phyloP scores from a whole-genome alignment of 2,329 filamentous ascomycete species.

The Talaromyces sp. region DNA sequence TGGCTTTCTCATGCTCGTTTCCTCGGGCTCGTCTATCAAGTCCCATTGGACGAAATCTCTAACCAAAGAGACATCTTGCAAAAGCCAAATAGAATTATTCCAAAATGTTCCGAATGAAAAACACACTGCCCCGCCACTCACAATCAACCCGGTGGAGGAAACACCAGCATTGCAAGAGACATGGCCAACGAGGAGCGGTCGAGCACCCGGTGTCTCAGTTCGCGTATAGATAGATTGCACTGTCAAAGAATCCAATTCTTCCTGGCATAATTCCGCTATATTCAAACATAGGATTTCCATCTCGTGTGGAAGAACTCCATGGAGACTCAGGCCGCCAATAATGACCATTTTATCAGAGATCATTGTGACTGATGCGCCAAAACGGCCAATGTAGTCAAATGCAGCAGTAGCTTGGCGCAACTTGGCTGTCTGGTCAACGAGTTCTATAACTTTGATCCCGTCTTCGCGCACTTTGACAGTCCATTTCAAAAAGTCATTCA shows the following conservation, averaged over 20 bases:
- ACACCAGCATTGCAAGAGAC: slow-evolving; percentile 47
- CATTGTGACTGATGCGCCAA: slow-evolving; percentile 49
- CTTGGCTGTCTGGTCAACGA: slow-evolving; percentile 21
- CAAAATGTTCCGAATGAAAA: slow-evolving; percentile 88
- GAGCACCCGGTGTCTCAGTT: slow-evolving; percentile 28
- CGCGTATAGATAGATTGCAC: slow-evolving; percentile 8
- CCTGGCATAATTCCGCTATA: slow-evolving; percentile 6
- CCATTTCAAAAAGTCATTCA: slow-evolving; percentile 63
- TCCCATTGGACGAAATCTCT: slow-evolving; percentile 27
- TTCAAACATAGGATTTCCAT: slow-evolving; percentile 51
- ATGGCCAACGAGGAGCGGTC: slow-evolving; percentile 69
- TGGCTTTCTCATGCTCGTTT: slow-evolving; percentile 12
- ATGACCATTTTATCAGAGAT: slow-evolving; percentile 45
- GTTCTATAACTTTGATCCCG: slow-evolving; percentile 21
- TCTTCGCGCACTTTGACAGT: slow-evolving; percentile 40
- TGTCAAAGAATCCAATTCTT: neutral
- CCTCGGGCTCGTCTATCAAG: slow-evolving; percentile 18
- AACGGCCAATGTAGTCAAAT: slow-evolving; percentile 33
- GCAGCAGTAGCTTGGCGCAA: slow-evolving; percentile 21
- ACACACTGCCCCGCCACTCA: slow-evolving; percentile 80
- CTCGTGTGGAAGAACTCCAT: slow-evolving; percentile 33
- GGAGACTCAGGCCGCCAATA: slow-evolving; percentile 47
- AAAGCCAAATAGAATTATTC: slow-evolving; percentile 58
- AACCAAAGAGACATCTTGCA: slow-evolving; percentile 29
- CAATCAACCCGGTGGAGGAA: slow-evolving; percentile 51